Conservation (phyloP, 768 basidiomycete species). For the Suillus spraguei region DNA sequence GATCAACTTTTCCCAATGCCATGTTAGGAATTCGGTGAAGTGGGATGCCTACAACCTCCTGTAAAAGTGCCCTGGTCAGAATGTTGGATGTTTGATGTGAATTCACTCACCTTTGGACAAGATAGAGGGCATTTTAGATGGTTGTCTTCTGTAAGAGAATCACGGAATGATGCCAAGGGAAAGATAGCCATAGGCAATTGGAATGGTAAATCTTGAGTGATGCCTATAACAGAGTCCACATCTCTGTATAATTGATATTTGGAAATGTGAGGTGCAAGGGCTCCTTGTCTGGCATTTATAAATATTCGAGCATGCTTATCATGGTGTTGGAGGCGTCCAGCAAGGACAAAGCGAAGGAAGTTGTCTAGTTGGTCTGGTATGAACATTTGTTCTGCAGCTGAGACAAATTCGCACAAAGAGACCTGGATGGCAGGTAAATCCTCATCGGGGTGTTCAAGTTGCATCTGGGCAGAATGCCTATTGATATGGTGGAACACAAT, state of each 20-base stretch:
- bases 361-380: neutral
- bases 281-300: neutral
- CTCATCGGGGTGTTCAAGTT: neutral
- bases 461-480: no score
- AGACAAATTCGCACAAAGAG: neutral
- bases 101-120: neutral
- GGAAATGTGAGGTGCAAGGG: neutral
- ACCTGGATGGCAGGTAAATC: neutral
- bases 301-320: neutral
- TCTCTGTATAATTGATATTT: neutral
- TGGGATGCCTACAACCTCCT: neutral
- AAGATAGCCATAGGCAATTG: neutral
- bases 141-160: neutral
- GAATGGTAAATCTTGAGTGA: neutral
- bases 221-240: neutral
- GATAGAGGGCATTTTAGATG: neutral
- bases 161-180: neutral
- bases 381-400: no score
- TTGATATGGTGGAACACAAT: no score
- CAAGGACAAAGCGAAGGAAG: neutral
- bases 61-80: neutral
- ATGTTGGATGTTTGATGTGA: neutral
- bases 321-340: neutral
- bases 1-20: slow-evolving; percentile 10
- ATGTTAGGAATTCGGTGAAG: slow-evolving; percentile 13